Conservation (phyloP, 345 rosid genomes). For the Gossypium arboreum region DNA sequence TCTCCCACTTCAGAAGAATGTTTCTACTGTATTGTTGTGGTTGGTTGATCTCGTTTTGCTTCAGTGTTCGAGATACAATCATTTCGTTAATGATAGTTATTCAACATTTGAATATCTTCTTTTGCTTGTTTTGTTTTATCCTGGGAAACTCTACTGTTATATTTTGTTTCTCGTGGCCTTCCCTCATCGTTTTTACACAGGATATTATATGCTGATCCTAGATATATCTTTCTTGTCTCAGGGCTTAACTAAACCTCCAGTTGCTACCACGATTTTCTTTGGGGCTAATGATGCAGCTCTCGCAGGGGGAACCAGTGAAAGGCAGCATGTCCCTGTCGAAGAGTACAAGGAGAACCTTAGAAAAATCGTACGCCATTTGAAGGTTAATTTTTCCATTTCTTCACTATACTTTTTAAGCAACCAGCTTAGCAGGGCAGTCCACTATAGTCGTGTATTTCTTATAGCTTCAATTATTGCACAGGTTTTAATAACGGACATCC, state of each 20-base stretch:
- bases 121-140: not conserved
- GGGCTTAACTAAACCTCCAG: conserved; percentile 53
- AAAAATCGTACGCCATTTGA: conserved; percentile 70
- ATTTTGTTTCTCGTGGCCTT: not conserved
- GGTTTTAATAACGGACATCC: not conserved
- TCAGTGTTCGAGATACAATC: not conserved
- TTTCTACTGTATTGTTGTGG: not conserved
- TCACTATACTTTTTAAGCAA: not conserved
- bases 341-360: conserved; percentile 69
- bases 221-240: conserved; percentile 22
- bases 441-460: not conserved
- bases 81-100: not conserved
- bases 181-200: not conserved
- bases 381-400: conserved; percentile 40
- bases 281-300: conserved; percentile 98
- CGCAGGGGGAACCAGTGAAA: conserved; percentile 57
- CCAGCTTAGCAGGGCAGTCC: not conserved
- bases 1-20: not conserved
- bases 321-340: conserved; percentile 76
- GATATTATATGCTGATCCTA: not conserved
- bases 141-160: not conserved
- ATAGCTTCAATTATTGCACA: not conserved
- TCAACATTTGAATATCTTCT: not conserved
- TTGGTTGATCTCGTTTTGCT: not conserved
- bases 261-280: conserved; percentile 74